Evolutionary conservation across 2,329 filamentous ascomycete species (phyloP).

Genomic region (Stagonosporopsis rhizophila): DNA sequence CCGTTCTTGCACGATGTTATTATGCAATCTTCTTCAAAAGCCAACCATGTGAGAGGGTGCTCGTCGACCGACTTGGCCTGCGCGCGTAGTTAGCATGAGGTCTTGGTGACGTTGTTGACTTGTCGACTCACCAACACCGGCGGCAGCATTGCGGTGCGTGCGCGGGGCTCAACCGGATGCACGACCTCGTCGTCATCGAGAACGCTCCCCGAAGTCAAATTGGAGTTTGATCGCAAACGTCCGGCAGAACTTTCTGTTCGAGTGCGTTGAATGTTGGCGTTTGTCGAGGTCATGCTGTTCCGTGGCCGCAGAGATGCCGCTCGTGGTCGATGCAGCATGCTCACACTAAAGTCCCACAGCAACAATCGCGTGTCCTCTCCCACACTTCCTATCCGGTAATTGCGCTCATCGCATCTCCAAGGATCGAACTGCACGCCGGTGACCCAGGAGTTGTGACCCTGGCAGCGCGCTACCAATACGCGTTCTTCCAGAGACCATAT

Average conservation of each 20-base stretch:
- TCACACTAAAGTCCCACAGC: slow-evolving; percentile 96
- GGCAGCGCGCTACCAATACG: slow-evolving; percentile 86
- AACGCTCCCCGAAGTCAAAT: slow-evolving; percentile 61
- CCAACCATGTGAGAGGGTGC: slow-evolving; percentile 87
- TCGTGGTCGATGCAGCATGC: slow-evolving; percentile 93
- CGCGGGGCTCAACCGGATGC: slow-evolving; percentile 84
- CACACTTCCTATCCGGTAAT: slow-evolving; percentile 94
- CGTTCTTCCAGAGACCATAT: slow-evolving; percentile 92
- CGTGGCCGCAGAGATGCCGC: slow-evolving; percentile 66
- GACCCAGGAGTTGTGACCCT: slow-evolving; percentile 96
- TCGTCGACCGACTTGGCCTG: slow-evolving; percentile 84
- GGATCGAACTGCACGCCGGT: slow-evolving; percentile 93
- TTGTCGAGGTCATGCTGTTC: slow-evolving; percentile 59
- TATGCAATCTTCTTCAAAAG: slow-evolving; percentile 93
- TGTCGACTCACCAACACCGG: slow-evolving; percentile 77
- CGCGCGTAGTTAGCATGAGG: slow-evolving; percentile 6
- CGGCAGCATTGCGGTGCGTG: slow-evolving; percentile 83
- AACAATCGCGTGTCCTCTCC: slow-evolving; percentile 91
- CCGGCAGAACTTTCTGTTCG: slow-evolving; percentile 69
- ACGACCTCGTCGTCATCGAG: slow-evolving; percentile 69
- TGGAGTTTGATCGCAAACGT: slow-evolving; percentile 75
- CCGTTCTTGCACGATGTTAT: slow-evolving; percentile 91
- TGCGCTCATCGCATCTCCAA: slow-evolving; percentile 94
- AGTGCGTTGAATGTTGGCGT: slow-evolving; percentile 52
- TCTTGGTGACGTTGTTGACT: slow-evolving; percentile 7